Conservation (phyloP, 768 basidiomycete genomes). For the Panus rudis region DNA sequence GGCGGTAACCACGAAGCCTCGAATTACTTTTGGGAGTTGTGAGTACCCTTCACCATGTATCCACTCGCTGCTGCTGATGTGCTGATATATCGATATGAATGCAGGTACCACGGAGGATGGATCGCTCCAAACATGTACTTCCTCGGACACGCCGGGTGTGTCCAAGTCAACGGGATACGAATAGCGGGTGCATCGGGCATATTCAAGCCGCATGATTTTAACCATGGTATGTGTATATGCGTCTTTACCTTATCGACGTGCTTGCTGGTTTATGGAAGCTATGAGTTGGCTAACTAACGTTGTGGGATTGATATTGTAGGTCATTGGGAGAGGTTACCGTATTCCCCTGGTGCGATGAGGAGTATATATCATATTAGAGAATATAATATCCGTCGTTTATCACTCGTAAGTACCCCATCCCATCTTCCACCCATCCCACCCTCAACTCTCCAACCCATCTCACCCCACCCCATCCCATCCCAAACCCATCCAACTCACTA, state of each 20-base stretch:
- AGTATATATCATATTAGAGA: constrained; percentile 90
- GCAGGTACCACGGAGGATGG: constrained; percentile 94
- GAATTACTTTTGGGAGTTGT: constrained; percentile 96
- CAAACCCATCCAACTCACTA: too few species aligned
- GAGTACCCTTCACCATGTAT: constrained; percentile 12
- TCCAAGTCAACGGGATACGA: constrained; percentile 80
- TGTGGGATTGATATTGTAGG: constrained; percentile 34
- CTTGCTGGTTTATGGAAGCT: not conserved
- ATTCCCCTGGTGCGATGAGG: constrained; percentile 60
- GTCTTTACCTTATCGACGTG: not conserved
- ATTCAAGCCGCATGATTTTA: constrained; percentile 73
- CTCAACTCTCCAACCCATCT: too few species aligned
- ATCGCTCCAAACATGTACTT: constrained; percentile 95
- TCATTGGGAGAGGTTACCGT: constrained; percentile 78
- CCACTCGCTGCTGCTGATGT: constrained; percentile 1
- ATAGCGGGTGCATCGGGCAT: constrained; percentile 93
- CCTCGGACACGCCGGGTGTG: constrained; percentile 84
- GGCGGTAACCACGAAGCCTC: constrained; percentile 98
- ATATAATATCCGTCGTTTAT: constrained; percentile 73
- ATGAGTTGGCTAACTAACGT: not conserved
- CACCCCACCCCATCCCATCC: too few species aligned
- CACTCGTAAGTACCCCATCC: constrained; percentile 63
- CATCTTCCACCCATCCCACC: too few species aligned
- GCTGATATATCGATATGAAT: not conserved
- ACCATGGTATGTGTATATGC: constrained; percentile 39